Evolutionary conservation across 768 basidiomycete genomes (phyloP), one percentile per base, ranked within the genome.

Genomic region (Strobilomyces confusus): DNA sequence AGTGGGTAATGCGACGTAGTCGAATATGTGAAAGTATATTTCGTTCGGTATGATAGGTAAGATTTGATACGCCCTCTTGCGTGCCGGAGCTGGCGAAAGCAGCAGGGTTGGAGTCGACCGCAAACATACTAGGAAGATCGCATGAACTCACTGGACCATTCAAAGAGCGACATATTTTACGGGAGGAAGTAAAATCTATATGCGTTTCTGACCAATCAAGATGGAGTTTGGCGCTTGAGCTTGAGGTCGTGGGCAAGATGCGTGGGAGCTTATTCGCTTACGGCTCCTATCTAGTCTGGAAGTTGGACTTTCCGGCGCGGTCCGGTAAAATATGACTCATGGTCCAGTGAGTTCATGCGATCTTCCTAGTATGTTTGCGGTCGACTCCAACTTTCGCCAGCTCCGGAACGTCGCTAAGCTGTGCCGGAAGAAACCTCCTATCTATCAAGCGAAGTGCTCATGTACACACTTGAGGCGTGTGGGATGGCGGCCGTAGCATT

Each of bases 31-130:
- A 13, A 49, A 23, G 13, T 78, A 79, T 19, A 80, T 66, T 54
- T 80, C 78, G 52, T 70, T 72, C 3, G 78, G 78, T 50, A 80
- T 6, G 44, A 68, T 58, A 1, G 68, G 57, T 13, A 73, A 58
- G 9, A 8, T 9, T 25, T 45, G 54, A 5, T 46, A 29, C 1
- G 12, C 58, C 2, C 12, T 41, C 4, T 51, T 61, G 30, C 71
- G 59, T 33, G 55, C 61, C 11, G 71, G 71, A 29, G 62, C 71
- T 73, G 42, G 20, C 33, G 17, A 36, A 44, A 25, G 30, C 9
- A 9, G 9, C 41, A 26, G 13, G 32, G 12, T 22, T 32, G 2
- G 3, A 11, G 38, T 20, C 2, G 20, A 32, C 14, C 15, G 8
- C 17, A 9, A 14, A 25, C 0, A 32, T 26, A n/a, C n/a, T 4